Conservation (phyloP, 305 asterid genomes). For the Solanum aculeatissimum region DNA sequence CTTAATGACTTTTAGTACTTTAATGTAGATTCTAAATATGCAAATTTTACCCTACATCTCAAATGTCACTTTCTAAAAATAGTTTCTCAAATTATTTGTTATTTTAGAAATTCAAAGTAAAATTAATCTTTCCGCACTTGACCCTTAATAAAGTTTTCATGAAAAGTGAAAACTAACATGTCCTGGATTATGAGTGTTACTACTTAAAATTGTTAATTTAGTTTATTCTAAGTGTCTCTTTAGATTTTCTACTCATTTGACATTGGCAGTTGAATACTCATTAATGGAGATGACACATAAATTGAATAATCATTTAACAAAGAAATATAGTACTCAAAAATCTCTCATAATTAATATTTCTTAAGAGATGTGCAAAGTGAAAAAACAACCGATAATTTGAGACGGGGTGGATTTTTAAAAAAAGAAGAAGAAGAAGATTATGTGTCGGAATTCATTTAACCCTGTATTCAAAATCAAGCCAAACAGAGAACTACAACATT, state of each 20-base stretch:
- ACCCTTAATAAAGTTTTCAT: neutral
- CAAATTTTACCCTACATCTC: neutral
- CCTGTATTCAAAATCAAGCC: neutral
- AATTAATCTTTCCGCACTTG: neutral
- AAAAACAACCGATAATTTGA: neutral
- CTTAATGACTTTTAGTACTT: neutral
- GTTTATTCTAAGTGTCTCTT: neutral
- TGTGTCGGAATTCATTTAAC: neutral
- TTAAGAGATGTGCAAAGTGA: neutral
- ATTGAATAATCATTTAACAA: neutral
- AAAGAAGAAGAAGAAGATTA: neutral
- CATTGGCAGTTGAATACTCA: neutral
- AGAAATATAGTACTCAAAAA: neutral
- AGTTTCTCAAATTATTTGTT: neutral
- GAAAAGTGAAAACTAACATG: no score
- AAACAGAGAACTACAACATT: neutral
- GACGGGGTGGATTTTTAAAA: neutral
- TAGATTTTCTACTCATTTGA: neutral
- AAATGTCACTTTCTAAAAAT: neutral
- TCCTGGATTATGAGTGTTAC: neutral
- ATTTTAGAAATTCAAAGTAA: neutral
- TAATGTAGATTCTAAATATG: neutral
- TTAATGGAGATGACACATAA: neutral
- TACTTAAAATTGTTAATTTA: neutral
- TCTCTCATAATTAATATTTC: neutral